Percentiles rank a stretch among this genome's conserved stretches.
Conservation (phyloP, 1,284 basidiomycete species). For the Fistulina hepatica region DNA sequence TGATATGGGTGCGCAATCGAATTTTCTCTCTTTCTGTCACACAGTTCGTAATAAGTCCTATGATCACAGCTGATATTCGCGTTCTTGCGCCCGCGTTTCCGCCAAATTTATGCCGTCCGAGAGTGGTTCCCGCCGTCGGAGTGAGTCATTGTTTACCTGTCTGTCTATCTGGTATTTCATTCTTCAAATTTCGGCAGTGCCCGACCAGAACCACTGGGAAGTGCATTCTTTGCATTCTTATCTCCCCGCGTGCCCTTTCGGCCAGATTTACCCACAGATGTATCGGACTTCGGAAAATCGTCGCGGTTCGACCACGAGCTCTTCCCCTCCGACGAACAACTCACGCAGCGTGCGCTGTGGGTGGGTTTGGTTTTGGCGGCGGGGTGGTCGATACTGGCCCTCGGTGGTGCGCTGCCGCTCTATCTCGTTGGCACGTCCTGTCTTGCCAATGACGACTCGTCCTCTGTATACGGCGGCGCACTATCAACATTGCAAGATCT, state of each 20-base stretch:
- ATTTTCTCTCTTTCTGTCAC: conserved; percentile 4
- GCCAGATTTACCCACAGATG: conserved; percentile 43
- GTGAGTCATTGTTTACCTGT: conserved; percentile 31
- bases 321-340: conserved; percentile 64
- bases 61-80: conserved; percentile 54
- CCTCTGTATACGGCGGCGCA: conserved; percentile 41
- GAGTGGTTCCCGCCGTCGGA: conserved; percentile 66
- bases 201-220: conserved; percentile 50
- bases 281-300: conserved; percentile 43
- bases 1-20: conserved; percentile 55
- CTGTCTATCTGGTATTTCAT: neutral
- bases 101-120: conserved; percentile 57
- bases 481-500: conserved; percentile 66
- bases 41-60: conserved; percentile 9
- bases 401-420: conserved; percentile 57
- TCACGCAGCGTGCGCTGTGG: conserved; percentile 58
- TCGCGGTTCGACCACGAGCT: conserved; percentile 36
- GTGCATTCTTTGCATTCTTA: conserved; percentile 53
- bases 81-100: conserved; percentile 50
- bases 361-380: conserved; percentile 50
- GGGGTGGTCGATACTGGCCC: conserved; percentile 54
- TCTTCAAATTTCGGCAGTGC: conserved; percentile 8
- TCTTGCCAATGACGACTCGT: conserved; percentile 38
- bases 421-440: conserved; percentile 63
- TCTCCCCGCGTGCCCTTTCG: conserved; percentile 58